Evolutionary conservation across 1,284 basidiomycete species (phyloP).

Genomic region (Ceratobasidium theobromae): DNA sequence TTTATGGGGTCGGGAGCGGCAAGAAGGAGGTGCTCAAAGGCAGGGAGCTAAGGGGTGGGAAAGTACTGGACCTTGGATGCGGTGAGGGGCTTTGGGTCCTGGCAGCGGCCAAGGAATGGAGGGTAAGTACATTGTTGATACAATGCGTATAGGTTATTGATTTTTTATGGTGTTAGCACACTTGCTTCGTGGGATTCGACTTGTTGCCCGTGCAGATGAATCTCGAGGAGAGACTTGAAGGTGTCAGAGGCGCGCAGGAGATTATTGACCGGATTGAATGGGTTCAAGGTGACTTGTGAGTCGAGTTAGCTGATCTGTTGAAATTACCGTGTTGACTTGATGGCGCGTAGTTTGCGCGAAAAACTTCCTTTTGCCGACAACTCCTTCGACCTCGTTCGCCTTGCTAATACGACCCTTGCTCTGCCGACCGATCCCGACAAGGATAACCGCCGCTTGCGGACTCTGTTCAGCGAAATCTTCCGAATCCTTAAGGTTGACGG

Average conservation of each 20-base stretch:
- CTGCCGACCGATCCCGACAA: conserved; percentile 17
- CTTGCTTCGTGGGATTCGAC: conserved; percentile 28
- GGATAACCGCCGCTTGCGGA: conserved; percentile 23
- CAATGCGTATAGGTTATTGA: neutral
- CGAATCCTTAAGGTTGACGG: conserved; percentile 29
- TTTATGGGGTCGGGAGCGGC: conserved; percentile 28
- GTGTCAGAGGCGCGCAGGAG: conserved; percentile 19
- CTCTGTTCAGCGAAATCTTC: conserved; percentile 26
- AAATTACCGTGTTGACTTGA: neutral
- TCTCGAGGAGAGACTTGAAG: conserved; percentile 19
- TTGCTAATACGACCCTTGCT: conserved; percentile 23
- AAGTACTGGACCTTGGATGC: conserved; percentile 21
- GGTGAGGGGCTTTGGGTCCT: conserved; percentile 30
- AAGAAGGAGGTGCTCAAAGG: conserved; percentile 27
- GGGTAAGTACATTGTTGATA: conserved; percentile 1
- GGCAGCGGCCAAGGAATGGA: conserved; percentile 28
- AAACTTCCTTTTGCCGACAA: conserved; percentile 25
- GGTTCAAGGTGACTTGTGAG: conserved; percentile 28
- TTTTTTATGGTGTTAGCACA: conserved; percentile 12
- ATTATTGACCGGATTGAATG: conserved; percentile 29
- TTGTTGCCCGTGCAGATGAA: conserved; percentile 29
- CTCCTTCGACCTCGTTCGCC: conserved; percentile 30
- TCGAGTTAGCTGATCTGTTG: neutral
- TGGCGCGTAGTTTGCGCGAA: neutral
- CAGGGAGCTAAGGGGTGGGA: conserved; percentile 19